phyloP scores from a whole-genome alignment of 1,139 yeast genomes.

The Suhomyces kunorum region DNA sequence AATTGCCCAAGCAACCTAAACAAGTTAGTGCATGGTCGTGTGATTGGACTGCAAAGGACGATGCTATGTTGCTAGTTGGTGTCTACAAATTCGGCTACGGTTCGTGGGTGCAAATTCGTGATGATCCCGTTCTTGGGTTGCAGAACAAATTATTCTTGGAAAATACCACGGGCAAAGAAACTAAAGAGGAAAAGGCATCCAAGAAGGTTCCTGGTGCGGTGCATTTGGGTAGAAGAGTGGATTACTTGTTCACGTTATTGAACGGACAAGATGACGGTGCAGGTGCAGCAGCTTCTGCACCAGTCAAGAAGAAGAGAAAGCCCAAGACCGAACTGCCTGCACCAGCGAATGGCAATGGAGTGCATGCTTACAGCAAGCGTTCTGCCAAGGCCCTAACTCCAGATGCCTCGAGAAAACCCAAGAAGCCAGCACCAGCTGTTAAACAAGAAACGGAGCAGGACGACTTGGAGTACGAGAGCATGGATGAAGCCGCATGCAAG shows the following conservation, averaged over 20 bases:
- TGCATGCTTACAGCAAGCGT: slow-evolving; percentile 9
- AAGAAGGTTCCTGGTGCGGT: slow-evolving; percentile 89
- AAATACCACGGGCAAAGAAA: slow-evolving; percentile 14
- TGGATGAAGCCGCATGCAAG: slow-evolving; percentile 78
- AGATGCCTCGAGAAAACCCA: slow-evolving; percentile 16
- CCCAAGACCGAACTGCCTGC: slow-evolving; percentile 25
- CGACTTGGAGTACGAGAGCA: slow-evolving; percentile 69
- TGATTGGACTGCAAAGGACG: slow-evolving; percentile 81
- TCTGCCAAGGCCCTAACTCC: slow-evolving; percentile 23
- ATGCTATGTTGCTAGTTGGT: slow-evolving; percentile 83
- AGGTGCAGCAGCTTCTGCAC: slow-evolving; percentile 9
- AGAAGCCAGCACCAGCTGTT: slow-evolving; percentile 13
- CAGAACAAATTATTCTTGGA: slow-evolving; percentile 81
- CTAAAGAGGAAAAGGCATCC: slow-evolving; percentile 24
- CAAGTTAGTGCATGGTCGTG: slow-evolving; percentile 91
- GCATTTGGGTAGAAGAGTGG: slow-evolving; percentile 91
- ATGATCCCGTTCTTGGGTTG: slow-evolving; percentile 88
- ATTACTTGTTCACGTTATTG: slow-evolving; percentile 73
- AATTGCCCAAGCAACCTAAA: slow-evolving; percentile 64
- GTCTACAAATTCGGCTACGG: slow-evolving; percentile 94
- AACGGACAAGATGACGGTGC: slow-evolving; percentile 50
- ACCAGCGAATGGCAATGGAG: slow-evolving; percentile 10
- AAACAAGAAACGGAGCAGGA: slow-evolving; percentile 21
- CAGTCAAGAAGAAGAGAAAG: slow-evolving; percentile 13
- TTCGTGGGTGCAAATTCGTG: slow-evolving; percentile 91